Evolutionary conservation across 2,329 filamentous ascomycete species (phyloP).

Genomic region (Capronia coronata): DNA sequence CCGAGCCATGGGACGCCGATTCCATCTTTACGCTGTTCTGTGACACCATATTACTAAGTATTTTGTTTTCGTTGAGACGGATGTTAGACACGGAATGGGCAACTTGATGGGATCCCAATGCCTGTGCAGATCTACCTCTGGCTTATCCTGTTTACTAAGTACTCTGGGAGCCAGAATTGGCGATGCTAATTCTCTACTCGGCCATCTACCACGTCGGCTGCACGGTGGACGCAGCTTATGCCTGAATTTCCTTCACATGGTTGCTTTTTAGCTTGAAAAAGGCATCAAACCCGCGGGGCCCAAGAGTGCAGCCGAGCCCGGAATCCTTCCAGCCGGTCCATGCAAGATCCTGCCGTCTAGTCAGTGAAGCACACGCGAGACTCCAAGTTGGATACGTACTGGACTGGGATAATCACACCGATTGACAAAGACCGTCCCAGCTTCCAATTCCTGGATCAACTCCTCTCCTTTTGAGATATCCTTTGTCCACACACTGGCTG

Average conservation of each 20-base stretch:
- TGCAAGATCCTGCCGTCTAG: conserved; percentile 60
- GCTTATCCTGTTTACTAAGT: too few species aligned
- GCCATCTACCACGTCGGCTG: too few species aligned
- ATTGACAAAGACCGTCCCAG: conserved; percentile 36
- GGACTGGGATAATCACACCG: conserved; percentile 70
- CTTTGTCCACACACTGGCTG: conserved; percentile 37
- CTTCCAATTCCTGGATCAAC: conserved; percentile 36
- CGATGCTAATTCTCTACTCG: too few species aligned
- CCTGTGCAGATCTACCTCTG: too few species aligned
- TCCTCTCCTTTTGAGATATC: conserved; percentile 37
- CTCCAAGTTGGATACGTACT: conserved; percentile 56
- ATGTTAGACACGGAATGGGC: too few species aligned
- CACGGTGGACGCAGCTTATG: too few species aligned
- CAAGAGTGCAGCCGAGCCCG: conserved; percentile 78
- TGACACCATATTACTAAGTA: too few species aligned
- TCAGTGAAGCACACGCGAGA: not conserved
- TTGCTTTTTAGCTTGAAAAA: conserved; percentile 93
- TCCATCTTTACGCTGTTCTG: too few species aligned
- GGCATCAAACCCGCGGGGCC: conserved; percentile 80
- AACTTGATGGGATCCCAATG: too few species aligned
- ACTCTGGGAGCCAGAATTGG: too few species aligned
- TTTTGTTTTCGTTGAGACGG: too few species aligned
- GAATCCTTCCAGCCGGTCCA: conserved; percentile 96
- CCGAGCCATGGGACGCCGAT: too few species aligned
- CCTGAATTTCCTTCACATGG: conserved; percentile 68